These are phyloP conservation scores for Globisporangium radiosum DNA, from an alignment of 352 stramenopile genomes.

Conservation along the genomic window DNA sequence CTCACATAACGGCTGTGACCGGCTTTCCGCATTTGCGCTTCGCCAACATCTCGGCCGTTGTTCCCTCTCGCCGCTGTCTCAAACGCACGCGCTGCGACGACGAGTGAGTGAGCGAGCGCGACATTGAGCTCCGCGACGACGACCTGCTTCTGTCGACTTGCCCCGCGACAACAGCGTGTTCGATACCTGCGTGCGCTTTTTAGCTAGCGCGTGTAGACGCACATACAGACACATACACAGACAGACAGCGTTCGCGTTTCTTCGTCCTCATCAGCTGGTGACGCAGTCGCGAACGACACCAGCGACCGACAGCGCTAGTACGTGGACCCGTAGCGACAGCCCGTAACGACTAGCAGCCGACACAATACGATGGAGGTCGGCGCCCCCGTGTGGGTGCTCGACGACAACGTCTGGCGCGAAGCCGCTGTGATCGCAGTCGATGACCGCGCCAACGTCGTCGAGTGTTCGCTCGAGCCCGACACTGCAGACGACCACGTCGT, in stretches of 20 bases:
- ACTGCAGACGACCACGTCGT: slow-evolving; percentile 26
- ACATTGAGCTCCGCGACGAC: too few species aligned
- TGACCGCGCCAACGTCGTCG: slow-evolving; percentile 28
- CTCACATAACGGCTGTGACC: too few species aligned
- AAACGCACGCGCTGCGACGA: too few species aligned
- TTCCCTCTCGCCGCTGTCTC: too few species aligned
- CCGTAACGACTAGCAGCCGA: not conserved
- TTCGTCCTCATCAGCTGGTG: not conserved
- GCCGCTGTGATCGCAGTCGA: slow-evolving; percentile 53
- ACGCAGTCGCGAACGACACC: too few species aligned
- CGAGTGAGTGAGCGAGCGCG: too few species aligned
- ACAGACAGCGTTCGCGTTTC: not conserved
- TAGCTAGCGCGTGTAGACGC: not conserved
- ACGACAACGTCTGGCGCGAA: slow-evolving; percentile 63
- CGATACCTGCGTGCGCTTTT: too few species aligned
- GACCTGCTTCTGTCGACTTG: too few species aligned
- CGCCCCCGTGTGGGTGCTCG: slow-evolving; percentile 69
- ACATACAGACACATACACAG: not conserved
- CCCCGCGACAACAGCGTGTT: too few species aligned
- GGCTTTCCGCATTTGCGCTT: too few species aligned
- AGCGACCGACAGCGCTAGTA: not conserved
- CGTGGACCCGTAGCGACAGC: not conserved
- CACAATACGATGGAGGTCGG: slow-evolving; percentile 52
- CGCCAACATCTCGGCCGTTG: too few species aligned
- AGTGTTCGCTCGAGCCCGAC: slow-evolving; percentile 53